A percentile compares a stretch with the other conserved stretches of the same genome.
These are phyloP conservation scores for Leccinum fibrillosum DNA, from an alignment of 768 basidiomycete species.

Conservation along the genomic window DNA sequence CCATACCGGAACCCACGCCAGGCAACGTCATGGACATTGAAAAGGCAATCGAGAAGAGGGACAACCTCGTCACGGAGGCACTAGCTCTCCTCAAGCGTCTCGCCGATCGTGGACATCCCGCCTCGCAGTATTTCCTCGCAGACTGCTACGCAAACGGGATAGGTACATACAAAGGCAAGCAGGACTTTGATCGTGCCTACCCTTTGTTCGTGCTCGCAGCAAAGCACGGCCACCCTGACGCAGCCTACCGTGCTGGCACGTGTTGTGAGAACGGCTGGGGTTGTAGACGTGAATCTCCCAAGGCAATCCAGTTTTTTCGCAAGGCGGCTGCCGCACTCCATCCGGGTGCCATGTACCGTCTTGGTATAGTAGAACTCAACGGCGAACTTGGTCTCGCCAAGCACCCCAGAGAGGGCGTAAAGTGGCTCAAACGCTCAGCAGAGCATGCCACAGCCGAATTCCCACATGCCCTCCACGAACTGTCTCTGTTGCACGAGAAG, in stretches of 20 bases:
- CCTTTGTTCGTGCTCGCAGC: slow-evolving; percentile 94
- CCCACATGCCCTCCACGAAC: slow-evolving; percentile 93
- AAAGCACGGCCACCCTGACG: slow-evolving; percentile 96
- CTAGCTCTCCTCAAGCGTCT: slow-evolving; percentile 82
- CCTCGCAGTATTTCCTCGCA: slow-evolving; percentile 96
- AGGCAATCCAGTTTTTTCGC: slow-evolving; percentile 89
- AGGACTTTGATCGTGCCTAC: slow-evolving; percentile 97
- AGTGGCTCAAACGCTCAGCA: slow-evolving; percentile 97
- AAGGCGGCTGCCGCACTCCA: slow-evolving; percentile 91
- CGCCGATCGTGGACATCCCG: slow-evolving; percentile 90
- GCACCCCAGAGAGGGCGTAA: slow-evolving; percentile 93
- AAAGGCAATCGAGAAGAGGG: slow-evolving; percentile 75
- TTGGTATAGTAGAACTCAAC: slow-evolving; percentile 94
- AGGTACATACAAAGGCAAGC: slow-evolving; percentile 82
- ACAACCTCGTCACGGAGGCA: slow-evolving; percentile 88
- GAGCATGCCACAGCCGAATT: slow-evolving; percentile 94
- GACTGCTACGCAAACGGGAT: slow-evolving; percentile 99
- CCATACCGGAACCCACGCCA: slow-evolving; percentile 64
- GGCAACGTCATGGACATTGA: slow-evolving; percentile 81
- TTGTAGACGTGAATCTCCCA: slow-evolving; percentile 85
- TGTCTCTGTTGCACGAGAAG: slow-evolving; percentile 91
- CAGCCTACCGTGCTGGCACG: slow-evolving; percentile 91
- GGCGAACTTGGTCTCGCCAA: slow-evolving; percentile 86
- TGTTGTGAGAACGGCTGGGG: slow-evolving; percentile 99
- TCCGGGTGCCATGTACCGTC: slow-evolving; percentile 93